Percentiles rank a stretch among this genome's conserved stretches.
Evolutionary conservation across 495 filamentous ascomycete genomes (phyloP).

Genomic region (Aspergillus baeticus): DNA sequence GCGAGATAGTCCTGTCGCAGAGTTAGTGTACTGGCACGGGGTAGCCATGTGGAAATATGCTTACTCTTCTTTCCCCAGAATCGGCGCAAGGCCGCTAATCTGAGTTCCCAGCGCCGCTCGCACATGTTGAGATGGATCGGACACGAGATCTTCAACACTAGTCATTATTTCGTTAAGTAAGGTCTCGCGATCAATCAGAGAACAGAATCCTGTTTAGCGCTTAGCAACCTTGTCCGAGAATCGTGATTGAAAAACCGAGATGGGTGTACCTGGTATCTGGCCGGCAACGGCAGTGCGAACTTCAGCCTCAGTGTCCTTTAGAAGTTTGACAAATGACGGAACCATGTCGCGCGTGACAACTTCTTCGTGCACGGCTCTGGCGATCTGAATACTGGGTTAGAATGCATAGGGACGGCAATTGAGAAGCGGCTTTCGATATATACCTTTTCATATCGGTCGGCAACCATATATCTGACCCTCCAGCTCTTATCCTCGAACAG

Average conservation of each 20-base stretch:
- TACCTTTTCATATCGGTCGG: slow-evolving; percentile 97
- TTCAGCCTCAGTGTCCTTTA: slow-evolving; percentile 97
- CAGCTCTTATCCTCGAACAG: slow-evolving; percentile 99
- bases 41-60: slow-evolving; percentile 22
- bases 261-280: slow-evolving; percentile 79
- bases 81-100: slow-evolving; percentile 94
- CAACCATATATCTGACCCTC: slow-evolving; percentile 98
- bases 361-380: slow-evolving; percentile 97
- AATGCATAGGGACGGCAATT: background rate
- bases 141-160: slow-evolving; percentile 91
- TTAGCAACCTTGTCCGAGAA: slow-evolving; percentile 19
- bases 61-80: slow-evolving; percentile 96
- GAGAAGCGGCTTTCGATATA: background rate
- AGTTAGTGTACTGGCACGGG: slow-evolving; percentile 10
- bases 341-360: slow-evolving; percentile 92
- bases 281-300: slow-evolving; percentile 96
- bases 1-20: slow-evolving; percentile 75
- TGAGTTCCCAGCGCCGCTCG: slow-evolving; percentile 93
- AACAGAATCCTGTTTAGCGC: slow-evolving; percentile 73
- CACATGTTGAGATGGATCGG: slow-evolving; percentile 94
- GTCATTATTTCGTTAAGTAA: slow-evolving; percentile 97
- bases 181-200: slow-evolving; percentile 77
- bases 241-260: background rate
- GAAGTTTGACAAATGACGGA: slow-evolving; percentile 92
- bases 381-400: slow-evolving; percentile 61